Percentiles rank a stretch among this genome's conserved stretches.
These are phyloP conservation scores for Dactylellina parvicollis DNA, from an alignment of 2,329 filamentous ascomycete genomes.

Conservation along the genomic window DNA sequence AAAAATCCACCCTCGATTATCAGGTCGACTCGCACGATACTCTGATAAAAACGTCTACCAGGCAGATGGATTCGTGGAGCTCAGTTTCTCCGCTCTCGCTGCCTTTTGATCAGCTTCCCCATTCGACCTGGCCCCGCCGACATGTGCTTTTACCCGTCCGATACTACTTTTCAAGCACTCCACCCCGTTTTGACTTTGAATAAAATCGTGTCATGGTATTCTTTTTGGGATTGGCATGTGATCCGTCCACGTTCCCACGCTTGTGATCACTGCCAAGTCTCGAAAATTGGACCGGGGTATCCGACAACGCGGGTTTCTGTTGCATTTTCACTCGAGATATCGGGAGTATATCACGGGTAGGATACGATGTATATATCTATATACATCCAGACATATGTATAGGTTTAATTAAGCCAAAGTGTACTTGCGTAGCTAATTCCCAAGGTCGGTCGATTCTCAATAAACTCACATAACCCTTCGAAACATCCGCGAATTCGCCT, in stretches of 20 bases:
- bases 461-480: too few relatives aligned
- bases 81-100: constrained; percentile 35
- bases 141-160: constrained; percentile 31
- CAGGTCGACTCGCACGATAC: too few relatives aligned
- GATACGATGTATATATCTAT: too few relatives aligned
- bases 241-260: constrained; percentile 36
- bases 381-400: too few relatives aligned
- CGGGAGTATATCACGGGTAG: too few relatives aligned
- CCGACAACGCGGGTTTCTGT: constrained; percentile 16
- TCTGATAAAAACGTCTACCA: constrained; percentile 16
- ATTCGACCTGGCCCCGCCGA: constrained; percentile 33
- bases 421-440: too few relatives aligned
- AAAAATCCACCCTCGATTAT: too few relatives aligned
- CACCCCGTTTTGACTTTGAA: not conserved
- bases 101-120: constrained; percentile 23
- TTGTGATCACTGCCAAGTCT: constrained; percentile 29
- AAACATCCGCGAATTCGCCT: too few relatives aligned
- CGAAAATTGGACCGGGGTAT: not conserved
- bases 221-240: constrained; percentile 32
- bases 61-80: constrained; percentile 26
- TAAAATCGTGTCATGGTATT: too few relatives aligned
- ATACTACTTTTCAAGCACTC: not conserved
- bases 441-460: too few relatives aligned
- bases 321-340: constrained; percentile 6
- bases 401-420: too few relatives aligned